Base-by-base conservation (phyloP, 2,329 filamentous ascomycete genomes). In the Neofusicoccum kwambonambiense region DNA sequence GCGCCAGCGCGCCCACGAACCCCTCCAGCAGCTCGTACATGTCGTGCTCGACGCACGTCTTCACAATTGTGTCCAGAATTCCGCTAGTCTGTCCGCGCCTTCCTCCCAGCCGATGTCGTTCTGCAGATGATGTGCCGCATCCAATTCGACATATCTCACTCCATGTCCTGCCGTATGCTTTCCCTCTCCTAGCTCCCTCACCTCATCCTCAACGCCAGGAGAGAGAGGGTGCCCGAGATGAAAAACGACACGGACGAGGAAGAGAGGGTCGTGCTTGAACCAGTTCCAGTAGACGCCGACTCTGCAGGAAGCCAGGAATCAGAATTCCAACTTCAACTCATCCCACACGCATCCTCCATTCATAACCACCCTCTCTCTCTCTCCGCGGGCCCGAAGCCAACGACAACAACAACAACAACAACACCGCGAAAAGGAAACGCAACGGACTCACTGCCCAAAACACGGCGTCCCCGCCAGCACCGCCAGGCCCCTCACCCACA, bases 41-140 rank as follows among this genome's bases (percentile, higher is more conserved):
- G 17, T 47, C 41, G 31, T 60, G 56, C 2, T 47, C 39, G 22
- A 17, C 6, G 22, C 34, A 31, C 22, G 1, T 17, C 39, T 17
- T 58, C 22, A 45, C 8, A 58, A 9, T n/a, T 45, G 54, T 8
- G 54, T 41, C 56, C 42, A 60, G 22, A 60, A 49, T 5, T 47
- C 56, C 11, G 56, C 56, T 27, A 47, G 7, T 19, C 56, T 82
- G 61, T 74, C 71, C 0, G 81, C 82, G 0, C 83, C 83, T 2
- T 77, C 70, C 62, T 83, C 73, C 81, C 81, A 84, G 44, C 77
- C 75, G 11, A 79, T 71, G 68, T 86, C 83, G 64, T 86, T 84
- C 70, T 85, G 82, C 50, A 85, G 66, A 72, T 86, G 83, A 70
- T 86, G 83, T 1, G 80, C 83, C 3, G 82, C 76, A 2, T 77